A percentile compares a stretch with the other conserved stretches of the same genome.
phyloP scores from a whole-genome alignment of 176 grass and related monocot genomes.

The Oryza meridionalis region DNA sequence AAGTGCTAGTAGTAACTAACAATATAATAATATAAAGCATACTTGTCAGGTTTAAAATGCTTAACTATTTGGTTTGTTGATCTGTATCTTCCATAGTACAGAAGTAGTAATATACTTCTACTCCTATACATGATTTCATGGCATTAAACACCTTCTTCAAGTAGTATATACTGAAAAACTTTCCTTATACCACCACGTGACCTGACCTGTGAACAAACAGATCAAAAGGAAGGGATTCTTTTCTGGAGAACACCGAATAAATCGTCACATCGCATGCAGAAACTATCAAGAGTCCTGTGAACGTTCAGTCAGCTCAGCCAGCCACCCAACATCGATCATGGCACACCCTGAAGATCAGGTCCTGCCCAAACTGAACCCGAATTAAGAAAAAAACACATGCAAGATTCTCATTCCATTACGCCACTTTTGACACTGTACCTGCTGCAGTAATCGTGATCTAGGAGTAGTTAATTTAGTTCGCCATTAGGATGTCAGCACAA shows the following conservation, averaged over 20 bases:
- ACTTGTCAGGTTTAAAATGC: background rate
- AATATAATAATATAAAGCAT: no score
- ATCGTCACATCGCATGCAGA: background rate
- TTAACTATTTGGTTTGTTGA: background rate
- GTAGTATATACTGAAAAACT: background rate
- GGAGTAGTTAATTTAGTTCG: background rate
- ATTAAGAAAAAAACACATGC: background rate
- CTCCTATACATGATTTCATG: background rate
- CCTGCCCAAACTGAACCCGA: background rate
- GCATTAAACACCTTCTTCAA: background rate
- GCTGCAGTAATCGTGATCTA: background rate
- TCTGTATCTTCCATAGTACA: no score
- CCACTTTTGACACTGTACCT: background rate
- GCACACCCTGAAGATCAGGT: background rate
- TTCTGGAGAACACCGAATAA: background rate
- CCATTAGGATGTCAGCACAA: background rate
- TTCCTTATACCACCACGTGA: background rate
- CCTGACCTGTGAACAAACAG: background rate
- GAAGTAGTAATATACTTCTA: no score
- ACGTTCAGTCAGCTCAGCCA: constrained; percentile 34
- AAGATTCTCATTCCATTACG: background rate
- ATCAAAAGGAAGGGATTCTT: background rate
- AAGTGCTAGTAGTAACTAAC: background rate
- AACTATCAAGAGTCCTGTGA: constrained; percentile 5
- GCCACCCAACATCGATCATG: background rate